phyloP scores from a whole-genome alignment of 2,329 filamentous ascomycete genomes.

The Fusarium brevicatenulatum region DNA sequence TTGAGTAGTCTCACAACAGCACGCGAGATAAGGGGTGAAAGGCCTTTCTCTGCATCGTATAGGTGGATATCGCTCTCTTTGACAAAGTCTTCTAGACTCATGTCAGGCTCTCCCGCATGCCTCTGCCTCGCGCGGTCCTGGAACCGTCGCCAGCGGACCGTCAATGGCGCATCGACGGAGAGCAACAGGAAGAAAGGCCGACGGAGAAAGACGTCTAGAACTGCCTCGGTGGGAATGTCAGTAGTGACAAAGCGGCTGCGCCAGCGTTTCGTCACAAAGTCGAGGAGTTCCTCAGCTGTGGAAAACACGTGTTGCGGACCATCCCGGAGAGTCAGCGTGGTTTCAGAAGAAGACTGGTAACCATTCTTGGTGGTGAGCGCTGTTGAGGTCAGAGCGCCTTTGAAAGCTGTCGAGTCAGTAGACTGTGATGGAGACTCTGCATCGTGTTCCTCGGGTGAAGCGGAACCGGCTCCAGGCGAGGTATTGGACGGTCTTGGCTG shows the following conservation, averaged over 20 bases:
- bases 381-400: constrained; percentile 40
- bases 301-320: constrained; percentile 60
- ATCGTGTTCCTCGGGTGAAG: constrained; percentile 17
- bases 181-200: constrained; percentile 94
- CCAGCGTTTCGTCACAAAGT: constrained; percentile 89
- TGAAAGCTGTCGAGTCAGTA: constrained; percentile 33
- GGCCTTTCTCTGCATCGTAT: constrained; percentile 72
- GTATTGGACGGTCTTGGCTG: constrained; percentile 11
- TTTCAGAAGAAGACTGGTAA: constrained; percentile 39
- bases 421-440: constrained; percentile 15
- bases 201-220: constrained; percentile 78
- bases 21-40: constrained; percentile 80
- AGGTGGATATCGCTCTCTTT: constrained; percentile 75
- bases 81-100: constrained; percentile 66
- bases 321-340: constrained; percentile 40
- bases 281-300: constrained; percentile 74
- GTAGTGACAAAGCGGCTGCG: constrained; percentile 85
- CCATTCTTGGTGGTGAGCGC: constrained; percentile 45
- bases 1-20: constrained; percentile 90
- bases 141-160: constrained; percentile 84
- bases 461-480: constrained; percentile 10
- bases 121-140: constrained; percentile 51
- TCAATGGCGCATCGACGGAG: constrained; percentile 89
- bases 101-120: constrained; percentile 38
- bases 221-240: constrained; percentile 77